Percentiles rank a stretch among this genome's conserved stretches.
These are phyloP conservation scores for Saccharomycopsis oosterbeekiorum DNA, from an alignment of 805 yeast genomes.

Conservation along the genomic window DNA sequence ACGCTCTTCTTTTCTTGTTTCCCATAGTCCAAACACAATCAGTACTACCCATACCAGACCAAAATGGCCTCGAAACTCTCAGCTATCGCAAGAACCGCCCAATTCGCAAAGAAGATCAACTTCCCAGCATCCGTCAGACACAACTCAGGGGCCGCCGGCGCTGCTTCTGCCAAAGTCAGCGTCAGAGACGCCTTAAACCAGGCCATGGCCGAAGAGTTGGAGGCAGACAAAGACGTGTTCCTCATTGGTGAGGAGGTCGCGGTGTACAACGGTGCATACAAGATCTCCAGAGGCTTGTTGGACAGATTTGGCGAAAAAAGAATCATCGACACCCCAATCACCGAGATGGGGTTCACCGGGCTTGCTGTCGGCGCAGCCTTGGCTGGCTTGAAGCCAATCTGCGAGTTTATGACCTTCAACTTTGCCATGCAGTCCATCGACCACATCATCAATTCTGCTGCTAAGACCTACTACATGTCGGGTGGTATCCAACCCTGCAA, in stretches of 20 bases:
- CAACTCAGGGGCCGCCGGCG: conserved; percentile 24
- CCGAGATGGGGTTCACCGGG: conserved; percentile 98
- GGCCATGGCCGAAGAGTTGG: conserved; percentile 96
- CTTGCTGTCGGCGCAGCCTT: conserved; percentile 93
- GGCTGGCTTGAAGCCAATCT: conserved; percentile 91
- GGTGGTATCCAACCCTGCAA: conserved; percentile 98
- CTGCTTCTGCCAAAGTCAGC: conserved; percentile 62
- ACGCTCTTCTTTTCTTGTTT: neutral
- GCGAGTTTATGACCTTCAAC: conserved; percentile 98
- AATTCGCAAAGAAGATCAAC: conserved; percentile 15
- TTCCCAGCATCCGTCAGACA: conserved; percentile 10
- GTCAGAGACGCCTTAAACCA: conserved; percentile 95
- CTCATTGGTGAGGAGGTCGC: conserved; percentile 99
- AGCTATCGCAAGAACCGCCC: conserved; percentile 17
- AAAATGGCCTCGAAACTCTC: conserved; percentile 10
- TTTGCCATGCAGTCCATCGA: conserved; percentile 99
- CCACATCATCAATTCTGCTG: conserved; percentile 97
- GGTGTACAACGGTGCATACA: conserved; percentile 98
- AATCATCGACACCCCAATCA: conserved; percentile 93
- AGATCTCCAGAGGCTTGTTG: conserved; percentile 88
- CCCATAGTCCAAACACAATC: neutral
- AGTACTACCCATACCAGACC: neutral
- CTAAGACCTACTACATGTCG: conserved; percentile 97
- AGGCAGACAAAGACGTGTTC: conserved; percentile 88
- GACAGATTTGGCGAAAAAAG: conserved; percentile 94